Conservation (phyloP, 768 basidiomycete genomes). For the Rhizopogon vesiculosus region DNA sequence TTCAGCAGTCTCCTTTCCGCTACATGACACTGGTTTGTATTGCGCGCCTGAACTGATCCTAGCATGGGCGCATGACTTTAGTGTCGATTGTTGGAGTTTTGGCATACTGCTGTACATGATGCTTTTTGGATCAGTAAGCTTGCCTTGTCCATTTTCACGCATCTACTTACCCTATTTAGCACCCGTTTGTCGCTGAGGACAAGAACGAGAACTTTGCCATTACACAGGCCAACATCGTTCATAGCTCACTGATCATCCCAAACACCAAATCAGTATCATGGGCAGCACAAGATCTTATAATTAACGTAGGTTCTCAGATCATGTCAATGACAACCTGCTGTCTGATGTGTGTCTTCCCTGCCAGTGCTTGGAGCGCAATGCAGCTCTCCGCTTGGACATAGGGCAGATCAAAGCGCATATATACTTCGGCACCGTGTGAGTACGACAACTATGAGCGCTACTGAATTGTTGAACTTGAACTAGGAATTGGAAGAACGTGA, state of each 20-base stretch:
- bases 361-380: conserved; percentile 59
- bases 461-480: background rate
- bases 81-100: conserved; percentile 59
- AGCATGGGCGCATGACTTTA: conserved; percentile 48
- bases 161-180: conserved; percentile 23
- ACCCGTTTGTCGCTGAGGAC: conserved; percentile 30
- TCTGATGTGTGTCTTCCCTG: background rate
- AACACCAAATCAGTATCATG: conserved; percentile 20
- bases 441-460: background rate
- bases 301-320: conserved; percentile 31
- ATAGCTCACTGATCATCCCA: conserved; percentile 23
- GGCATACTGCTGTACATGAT: conserved; percentile 49
- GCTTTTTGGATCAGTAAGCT: conserved; percentile 40
- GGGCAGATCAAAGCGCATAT: conserved; percentile 39
- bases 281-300: conserved; percentile 37
- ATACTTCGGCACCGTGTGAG: conserved; percentile 48
- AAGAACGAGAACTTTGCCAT: conserved; percentile 18
- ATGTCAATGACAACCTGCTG: background rate
- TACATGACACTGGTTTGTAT: conserved; percentile 20
- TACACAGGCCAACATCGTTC: conserved; percentile 30
- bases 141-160: background rate
- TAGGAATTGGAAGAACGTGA: conserved; percentile 40
- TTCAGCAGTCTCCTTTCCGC: background rate
- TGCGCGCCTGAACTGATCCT: conserved; percentile 51
- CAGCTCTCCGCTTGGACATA: conserved; percentile 39